phyloP scores from a whole-genome alignment of 2,329 filamentous ascomycete species.

The Pseudogymnoascus sp. region DNA sequence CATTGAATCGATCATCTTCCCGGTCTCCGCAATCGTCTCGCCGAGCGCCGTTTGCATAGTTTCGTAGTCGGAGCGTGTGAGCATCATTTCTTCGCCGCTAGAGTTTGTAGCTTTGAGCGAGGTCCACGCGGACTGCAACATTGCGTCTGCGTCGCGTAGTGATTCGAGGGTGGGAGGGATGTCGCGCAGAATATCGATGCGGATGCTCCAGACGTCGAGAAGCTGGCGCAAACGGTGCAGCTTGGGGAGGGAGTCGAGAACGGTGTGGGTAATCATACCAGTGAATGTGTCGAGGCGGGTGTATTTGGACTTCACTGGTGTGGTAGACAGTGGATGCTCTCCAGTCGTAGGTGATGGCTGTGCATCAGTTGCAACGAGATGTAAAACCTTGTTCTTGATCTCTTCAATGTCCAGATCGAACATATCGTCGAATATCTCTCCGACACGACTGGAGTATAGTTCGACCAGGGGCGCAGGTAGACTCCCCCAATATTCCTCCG shows the following conservation, averaged over 20 bases:
- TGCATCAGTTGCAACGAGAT: constrained; percentile 39
- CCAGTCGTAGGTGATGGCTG: constrained; percentile 28
- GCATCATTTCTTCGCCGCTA: constrained; percentile 11
- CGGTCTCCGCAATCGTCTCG: constrained; percentile 61
- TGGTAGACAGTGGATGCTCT: constrained; percentile 16
- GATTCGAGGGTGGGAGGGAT: constrained; percentile 61
- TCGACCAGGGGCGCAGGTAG: constrained; percentile 57
- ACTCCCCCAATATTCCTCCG: constrained; percentile 56
- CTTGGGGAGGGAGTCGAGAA: constrained; percentile 79
- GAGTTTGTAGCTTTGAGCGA: neutral
- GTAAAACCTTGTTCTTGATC: constrained; percentile 79
- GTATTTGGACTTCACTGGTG: constrained; percentile 39
- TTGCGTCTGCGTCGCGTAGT: constrained; percentile 58
- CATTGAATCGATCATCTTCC: constrained; percentile 71
- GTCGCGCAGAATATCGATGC: constrained; percentile 65
- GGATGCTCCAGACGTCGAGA: constrained; percentile 70
- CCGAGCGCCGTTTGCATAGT: constrained; percentile 59
- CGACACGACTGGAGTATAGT: constrained; percentile 63
- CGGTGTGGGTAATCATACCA: constrained; percentile 81
- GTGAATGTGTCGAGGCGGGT: constrained; percentile 80
- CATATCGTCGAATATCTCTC: constrained; percentile 63
- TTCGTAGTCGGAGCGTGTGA: constrained; percentile 30
- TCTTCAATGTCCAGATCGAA: constrained; percentile 71
- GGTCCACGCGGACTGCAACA: constrained; percentile 60
- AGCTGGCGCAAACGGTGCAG: constrained; percentile 65